phyloP scores from a whole-genome alignment of 495 filamentous ascomycete genomes.

The Lichina pygmaea region DNA sequence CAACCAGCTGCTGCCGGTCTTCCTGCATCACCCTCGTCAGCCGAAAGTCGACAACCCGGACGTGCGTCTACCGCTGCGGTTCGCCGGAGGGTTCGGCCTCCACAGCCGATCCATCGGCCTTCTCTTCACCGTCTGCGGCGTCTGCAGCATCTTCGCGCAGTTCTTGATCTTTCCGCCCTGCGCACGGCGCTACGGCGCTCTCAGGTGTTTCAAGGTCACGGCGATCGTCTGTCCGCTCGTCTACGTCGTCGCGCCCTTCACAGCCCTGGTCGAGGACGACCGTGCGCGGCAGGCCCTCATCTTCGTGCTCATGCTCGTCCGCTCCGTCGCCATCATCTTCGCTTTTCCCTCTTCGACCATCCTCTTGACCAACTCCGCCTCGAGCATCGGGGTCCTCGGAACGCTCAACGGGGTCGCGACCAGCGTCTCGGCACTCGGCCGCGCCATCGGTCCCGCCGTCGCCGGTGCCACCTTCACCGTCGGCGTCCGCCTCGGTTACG shows the following conservation, averaged over 20 bases:
- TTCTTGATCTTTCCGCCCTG: slow-evolving; percentile 52
- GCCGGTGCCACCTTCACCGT: slow-evolving; percentile 7
- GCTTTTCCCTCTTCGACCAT: slow-evolving; percentile 77
- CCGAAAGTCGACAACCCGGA: slow-evolving; percentile 23
- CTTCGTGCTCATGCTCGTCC: slow-evolving; percentile 32
- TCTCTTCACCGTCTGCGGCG: slow-evolving; percentile 48
- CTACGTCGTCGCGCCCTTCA: slow-evolving; percentile 50
- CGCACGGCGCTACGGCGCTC: slow-evolving; percentile 39
- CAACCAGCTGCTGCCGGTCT: slow-evolving; percentile 59
- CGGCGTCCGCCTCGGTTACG: slow-evolving; percentile 14
- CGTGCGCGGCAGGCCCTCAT: slow-evolving; percentile 13
- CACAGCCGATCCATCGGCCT: slow-evolving; percentile 33
- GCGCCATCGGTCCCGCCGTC: slow-evolving; percentile 46
- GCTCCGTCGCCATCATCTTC: slow-evolving; percentile 46
- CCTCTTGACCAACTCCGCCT: slow-evolving; percentile 64
- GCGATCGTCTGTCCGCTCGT: slow-evolving; percentile 37
- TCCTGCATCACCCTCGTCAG: slow-evolving; percentile 45
- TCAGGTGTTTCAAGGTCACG: slow-evolving; percentile 35
- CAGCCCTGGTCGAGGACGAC: slow-evolving; percentile 24
- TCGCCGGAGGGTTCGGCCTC: slow-evolving; percentile 51
- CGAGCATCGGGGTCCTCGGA: slow-evolving; percentile 45
- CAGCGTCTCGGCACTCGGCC: slow-evolving; percentile 47
- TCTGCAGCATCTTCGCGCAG: slow-evolving; percentile 45
- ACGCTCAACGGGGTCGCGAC: slow-evolving; percentile 79
- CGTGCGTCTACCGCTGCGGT: slow-evolving; percentile 43